Base-by-base conservation (phyloP, 805 yeast genomes). In the Suhomyces kilbournensis region DNA sequence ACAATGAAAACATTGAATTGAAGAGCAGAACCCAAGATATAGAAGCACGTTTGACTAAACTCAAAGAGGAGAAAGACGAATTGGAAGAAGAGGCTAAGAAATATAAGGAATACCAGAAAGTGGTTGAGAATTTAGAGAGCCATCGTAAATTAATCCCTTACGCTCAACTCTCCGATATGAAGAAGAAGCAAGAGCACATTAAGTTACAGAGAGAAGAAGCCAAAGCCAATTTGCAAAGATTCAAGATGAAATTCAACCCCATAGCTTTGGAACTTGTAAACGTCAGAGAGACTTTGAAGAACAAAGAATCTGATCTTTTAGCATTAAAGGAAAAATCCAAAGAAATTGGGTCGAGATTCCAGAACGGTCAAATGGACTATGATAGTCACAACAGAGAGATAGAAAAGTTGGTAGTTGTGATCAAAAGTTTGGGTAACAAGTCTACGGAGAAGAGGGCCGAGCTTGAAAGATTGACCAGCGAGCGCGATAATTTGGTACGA, bases 51-150 rank as follows among this genome's bases (percentile, higher is more conserved):
- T 61, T 80, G 19, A 59, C 62, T 3, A 58, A 62, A 9, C 66
- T 82, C 35, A 56, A 62, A 4, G 60, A 58, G 7, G 77, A 75
- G 46, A 76, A 72, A 54, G 72, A 65, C 10, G 65, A 64, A 15
- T 61, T 80, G 34, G 71, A 75, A 47, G 76, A 70, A 30, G 80
- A 77, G 50, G 87, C 82, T 0, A 47, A 76, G 63, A 59, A 75
- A 64, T 61, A 77, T 52, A 69, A 77, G 56, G 78, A 74, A 42
- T 83, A 71, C 54, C 74, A 79, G 56, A 69, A 69, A 28, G 79
- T 82, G 52, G 71, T 63, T 48, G 64, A 56, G 65, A 79, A 72
- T 49, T 65, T 65, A 50, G 68, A 56, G 17, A 68, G 54, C 54
- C 78, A 66, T 62, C 72, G 62, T 63, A 77, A 62, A 52, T 62